Base-by-base conservation (phyloP, 345 rosid genomes). In the Gossypium bickii region DNA sequence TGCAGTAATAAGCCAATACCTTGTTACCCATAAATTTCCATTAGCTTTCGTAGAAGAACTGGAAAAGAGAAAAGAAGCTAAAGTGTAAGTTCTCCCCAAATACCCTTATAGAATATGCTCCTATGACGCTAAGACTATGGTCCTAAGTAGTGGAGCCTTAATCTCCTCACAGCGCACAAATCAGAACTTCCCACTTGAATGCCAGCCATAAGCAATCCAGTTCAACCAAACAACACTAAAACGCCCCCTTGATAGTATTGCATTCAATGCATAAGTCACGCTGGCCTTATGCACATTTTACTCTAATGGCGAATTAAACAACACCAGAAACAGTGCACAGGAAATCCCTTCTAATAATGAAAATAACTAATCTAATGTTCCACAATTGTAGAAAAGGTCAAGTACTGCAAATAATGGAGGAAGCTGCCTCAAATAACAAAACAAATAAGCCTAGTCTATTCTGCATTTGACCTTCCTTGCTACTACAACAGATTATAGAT, bases 1-100 rank as follows among this genome's bases (percentile, higher is more conserved):
- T 91, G 90, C 83, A 81, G 62, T 16, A 52, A 62, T 48, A 76
- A 51, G 58, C 48, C 67, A 68, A 49, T 55, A 76, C 18, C 17
- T 9, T 52, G 63, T 49, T 58, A 76, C 20, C 62, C 16, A 65
- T 64, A 61, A 63, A 25, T 20, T 29, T 61, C 11, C 59, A 49
- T 67, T 22, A 34, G 43, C 67, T 63, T 62, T 61, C 25, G 16
- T 27, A 29, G 18, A 34, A 51, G 25, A 63, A 41, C 25, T 16
- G 27, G 34, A 24, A 58, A 59, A 72, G 22, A 22, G 20, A 44
- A 44, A 62, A 45, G 47, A 79, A n/a, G 55, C 17, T 72, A 9
- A 75, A 12, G 16, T 7, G 49, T 13, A 49, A 74, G 47, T 74
- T 62, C 70, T 48, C 49, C 25, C 24, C 65, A 20, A 57, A 27